Percentiles rank a stretch among this genome's conserved stretches.
Evolutionary conservation across 257 asterid genomes (phyloP).

Genomic region (Solanum piurae): DNA sequence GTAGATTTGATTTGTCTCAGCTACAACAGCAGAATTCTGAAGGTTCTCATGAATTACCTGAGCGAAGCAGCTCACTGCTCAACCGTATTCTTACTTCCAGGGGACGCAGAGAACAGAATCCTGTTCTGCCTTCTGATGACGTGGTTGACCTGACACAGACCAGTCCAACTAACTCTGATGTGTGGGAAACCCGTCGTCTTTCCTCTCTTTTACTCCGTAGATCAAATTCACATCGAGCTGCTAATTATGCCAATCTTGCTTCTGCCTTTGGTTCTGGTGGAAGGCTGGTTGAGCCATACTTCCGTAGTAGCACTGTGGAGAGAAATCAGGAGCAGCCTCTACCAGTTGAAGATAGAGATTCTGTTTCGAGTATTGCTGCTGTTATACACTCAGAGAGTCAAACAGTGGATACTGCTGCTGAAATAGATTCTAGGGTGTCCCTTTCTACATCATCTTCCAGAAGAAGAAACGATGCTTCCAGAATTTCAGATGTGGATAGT

Average conservation of each 20-base stretch:
- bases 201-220: slow-evolving; percentile 50
- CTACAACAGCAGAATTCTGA: slow-evolving; percentile 31
- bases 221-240: slow-evolving; percentile 57
- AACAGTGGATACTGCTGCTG: slow-evolving; percentile 79
- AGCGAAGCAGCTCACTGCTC: slow-evolving; percentile 54
- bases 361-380: slow-evolving; percentile 93
- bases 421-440: slow-evolving; percentile 77
- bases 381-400: slow-evolving; percentile 95
- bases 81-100: slow-evolving; percentile 64
- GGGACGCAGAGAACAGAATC: slow-evolving; percentile 64
- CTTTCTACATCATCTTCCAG: slow-evolving; percentile 80
- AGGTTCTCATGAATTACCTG: slow-evolving; percentile 50
- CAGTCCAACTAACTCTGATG: slow-evolving; percentile 38
- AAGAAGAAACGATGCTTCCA: slow-evolving; percentile 61
- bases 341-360: slow-evolving; percentile 76
- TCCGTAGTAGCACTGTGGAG: slow-evolving; percentile 32
- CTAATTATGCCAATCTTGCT: slow-evolving; percentile 20
- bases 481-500: slow-evolving; percentile 82
- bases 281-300: slow-evolving; percentile 53
- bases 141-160: slow-evolving; percentile 47
- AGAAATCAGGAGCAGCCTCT: slow-evolving; percentile 39
- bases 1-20: slow-evolving; percentile 29
- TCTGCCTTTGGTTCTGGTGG: slow-evolving; percentile 42
- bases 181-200: slow-evolving; percentile 37
- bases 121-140: slow-evolving; percentile 32